Base-by-base conservation (phyloP, 768 basidiomycete species). In the Tephrocybe rancida region DNA sequence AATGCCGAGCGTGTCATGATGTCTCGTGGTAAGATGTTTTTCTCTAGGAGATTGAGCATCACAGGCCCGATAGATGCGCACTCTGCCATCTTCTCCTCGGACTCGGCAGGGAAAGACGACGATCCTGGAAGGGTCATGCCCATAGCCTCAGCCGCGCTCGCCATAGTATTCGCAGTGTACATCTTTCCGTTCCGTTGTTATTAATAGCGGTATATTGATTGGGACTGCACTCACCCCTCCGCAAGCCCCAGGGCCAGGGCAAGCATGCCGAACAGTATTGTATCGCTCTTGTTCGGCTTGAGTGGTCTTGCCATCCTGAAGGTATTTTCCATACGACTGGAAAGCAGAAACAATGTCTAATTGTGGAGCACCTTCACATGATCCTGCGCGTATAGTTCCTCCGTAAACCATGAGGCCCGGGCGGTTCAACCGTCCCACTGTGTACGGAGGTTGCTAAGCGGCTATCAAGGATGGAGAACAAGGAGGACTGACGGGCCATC, bases 161-260 rank as follows among this genome's bases (percentile, higher is more conserved):
- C 93, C 92, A 99, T 98, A 2, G 97, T 98, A 71, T 98, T 99
- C 29, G 93, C 92, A 5, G 95, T 97, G 70, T 96, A 96, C 94
- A 96, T 95, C 93, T 95, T 67, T 11, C 8, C 39, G 32, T 44
- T 16, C 29, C 37, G 18, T 42, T 19, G 48, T 42, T 19, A 32
- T 47, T 46, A 21, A 41, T 27, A 30, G 19, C 14, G 18, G 26
- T 3, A 24, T 42, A 16, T 24, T 35, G 26, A 47, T 21, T 27
- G 11, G 43, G 21, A n/a, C 29, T 27, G 29, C 19, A 60, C 91
- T 70, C 68, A 95, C 94, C 59, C 95, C 96, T 67, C 97, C 97
- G 71, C 97, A 99, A 45, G 96, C 95, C 48, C 97, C 97, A 19
- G 95, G 86, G 41, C 96, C 96, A n/a, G 97, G 94, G 69, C 97